Conservation (phyloP, 306 rosid genomes). For the Begonia masoniana region DNA sequence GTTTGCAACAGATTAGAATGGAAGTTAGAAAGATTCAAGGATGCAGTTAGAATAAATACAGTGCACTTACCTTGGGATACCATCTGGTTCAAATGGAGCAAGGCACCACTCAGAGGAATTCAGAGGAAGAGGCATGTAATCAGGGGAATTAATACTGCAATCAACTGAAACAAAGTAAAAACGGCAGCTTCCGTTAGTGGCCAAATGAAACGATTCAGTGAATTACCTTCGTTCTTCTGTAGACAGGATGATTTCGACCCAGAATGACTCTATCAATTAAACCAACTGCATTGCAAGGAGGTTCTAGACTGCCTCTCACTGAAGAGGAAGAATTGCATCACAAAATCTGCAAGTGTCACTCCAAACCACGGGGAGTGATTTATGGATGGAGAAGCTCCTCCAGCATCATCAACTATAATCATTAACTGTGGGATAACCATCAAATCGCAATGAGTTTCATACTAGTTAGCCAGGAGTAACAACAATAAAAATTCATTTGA, state of each 20-base stretch:
- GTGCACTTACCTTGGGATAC: slow-evolving; percentile 46
- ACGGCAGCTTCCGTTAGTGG: too few relatives aligned
- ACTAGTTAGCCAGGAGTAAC: too few relatives aligned
- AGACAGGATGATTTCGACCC: slow-evolving; percentile 64
- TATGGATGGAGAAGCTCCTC: slow-evolving; percentile 62
- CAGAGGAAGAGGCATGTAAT: slow-evolving; percentile 64
- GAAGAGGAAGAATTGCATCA: slow-evolving; percentile 68
- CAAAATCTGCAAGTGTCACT: slow-evolving; percentile 71
- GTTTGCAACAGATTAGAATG: too few relatives aligned
- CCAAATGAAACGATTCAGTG: neutral
- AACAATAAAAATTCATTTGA: too few relatives aligned
- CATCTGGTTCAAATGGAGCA: slow-evolving; percentile 82
- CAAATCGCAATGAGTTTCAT: too few relatives aligned
- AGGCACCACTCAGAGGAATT: slow-evolving; percentile 66
- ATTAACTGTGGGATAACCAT: slow-evolving; percentile 29
- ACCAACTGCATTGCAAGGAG: slow-evolving; percentile 74
- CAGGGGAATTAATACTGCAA: slow-evolving; percentile 69
- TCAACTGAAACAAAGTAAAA: slow-evolving; percentile 17
- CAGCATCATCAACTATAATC: slow-evolving; percentile 69
- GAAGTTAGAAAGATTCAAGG: too few relatives aligned
- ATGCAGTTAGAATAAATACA: too few relatives aligned
- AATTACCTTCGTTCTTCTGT: slow-evolving; percentile 59
- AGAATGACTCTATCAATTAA: slow-evolving; percentile 51
- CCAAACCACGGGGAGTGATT: slow-evolving; percentile 84
- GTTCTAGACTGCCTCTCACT: slow-evolving; percentile 67